phyloP scores from a whole-genome alignment of 768 basidiomycete species.

The Boletus reticulatus region DNA sequence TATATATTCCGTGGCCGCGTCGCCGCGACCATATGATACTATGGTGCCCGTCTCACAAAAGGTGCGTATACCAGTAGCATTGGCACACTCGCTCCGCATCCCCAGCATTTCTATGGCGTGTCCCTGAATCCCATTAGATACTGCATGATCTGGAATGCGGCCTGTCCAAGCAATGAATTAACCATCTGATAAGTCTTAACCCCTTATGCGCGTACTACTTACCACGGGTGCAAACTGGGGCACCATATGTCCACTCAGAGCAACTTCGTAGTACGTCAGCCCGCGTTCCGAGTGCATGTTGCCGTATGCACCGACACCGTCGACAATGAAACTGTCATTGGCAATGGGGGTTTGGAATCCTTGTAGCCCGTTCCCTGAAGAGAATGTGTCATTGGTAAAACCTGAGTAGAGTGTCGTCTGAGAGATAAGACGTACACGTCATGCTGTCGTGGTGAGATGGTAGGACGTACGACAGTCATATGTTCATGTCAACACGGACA shows the following conservation, averaged over 20 bases:
- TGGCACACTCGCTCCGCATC: too few species aligned
- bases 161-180: conserved; percentile 33
- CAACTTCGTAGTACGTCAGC: conserved; percentile 65
- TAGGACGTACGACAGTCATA: too few species aligned
- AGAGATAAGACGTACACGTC: conserved; percentile 34
- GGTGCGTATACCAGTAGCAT: too few species aligned
- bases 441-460: conserved; percentile 25
- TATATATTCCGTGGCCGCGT: too few species aligned
- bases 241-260: conserved; percentile 72
- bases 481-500: too few species aligned
- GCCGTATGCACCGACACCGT: conserved; percentile 67
- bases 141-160: conserved; percentile 68
- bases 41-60: too few species aligned
- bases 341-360: conserved; percentile 71
- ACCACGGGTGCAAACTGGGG: conserved; percentile 66
- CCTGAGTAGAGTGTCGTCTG: too few species aligned
- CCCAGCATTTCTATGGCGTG: conserved; percentile 29
- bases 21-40: too few species aligned
- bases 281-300: conserved; percentile 65
- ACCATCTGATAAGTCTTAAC: too few species aligned
- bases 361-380: conserved; percentile 54
- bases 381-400: too few species aligned
- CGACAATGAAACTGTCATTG: conserved; percentile 66
- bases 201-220: background rate
- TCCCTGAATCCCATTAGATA: conserved; percentile 63